Base-by-base conservation (phyloP, 1,284 basidiomycete species). In the Melampsora medusae region DNA sequence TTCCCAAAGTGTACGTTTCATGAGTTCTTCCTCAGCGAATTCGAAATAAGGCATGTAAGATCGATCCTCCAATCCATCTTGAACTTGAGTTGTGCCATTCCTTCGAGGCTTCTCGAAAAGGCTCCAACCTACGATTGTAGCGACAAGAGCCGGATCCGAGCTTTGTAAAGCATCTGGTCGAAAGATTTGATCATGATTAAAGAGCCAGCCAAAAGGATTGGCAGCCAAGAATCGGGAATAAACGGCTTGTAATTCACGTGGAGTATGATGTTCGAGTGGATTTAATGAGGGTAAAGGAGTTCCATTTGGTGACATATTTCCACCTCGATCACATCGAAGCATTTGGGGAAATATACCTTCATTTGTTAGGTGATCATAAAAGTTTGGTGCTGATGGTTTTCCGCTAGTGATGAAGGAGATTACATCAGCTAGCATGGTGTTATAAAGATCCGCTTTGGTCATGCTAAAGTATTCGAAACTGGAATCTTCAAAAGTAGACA, bases 21-120 rank as follows among this genome's bases (percentile, higher is more conserved):
- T 74, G n/a, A 74, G 65, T 42, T 74, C 64, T 28, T 62, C 53
- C 46, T 74, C 71, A 33, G 71, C 71, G 33, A 56, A 74, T 25
- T 74, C 71, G 28, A 74, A 74, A 67, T 66, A 74, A 9, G 62
- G 62, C 71, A 74, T 74, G 46, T 74, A 64, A 42, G 31, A 46
- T 22, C 64, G 71, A 60, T 48, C 10, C 2, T 31, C 14, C 9
- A 31, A 14, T n/a, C 33, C 33, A 28, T 38, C 65, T 28, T 9
- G 25, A 42, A 38, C 35, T 28, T 16, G 17, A 38, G 35, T 74
- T 56, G 31, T 60, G 25, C 25, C 19, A 53, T 64, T 49, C 66
- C 22, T 35, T 48, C 28, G 71, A 60, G 42, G 14, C 65, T 19
- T 59, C 16, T 49, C 65, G 67, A 42, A 74, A 33, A 67, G 64